Evolutionary conservation across 176 grass and related monocot genomes (phyloP).

Genomic region (Carex littledalei): DNA sequence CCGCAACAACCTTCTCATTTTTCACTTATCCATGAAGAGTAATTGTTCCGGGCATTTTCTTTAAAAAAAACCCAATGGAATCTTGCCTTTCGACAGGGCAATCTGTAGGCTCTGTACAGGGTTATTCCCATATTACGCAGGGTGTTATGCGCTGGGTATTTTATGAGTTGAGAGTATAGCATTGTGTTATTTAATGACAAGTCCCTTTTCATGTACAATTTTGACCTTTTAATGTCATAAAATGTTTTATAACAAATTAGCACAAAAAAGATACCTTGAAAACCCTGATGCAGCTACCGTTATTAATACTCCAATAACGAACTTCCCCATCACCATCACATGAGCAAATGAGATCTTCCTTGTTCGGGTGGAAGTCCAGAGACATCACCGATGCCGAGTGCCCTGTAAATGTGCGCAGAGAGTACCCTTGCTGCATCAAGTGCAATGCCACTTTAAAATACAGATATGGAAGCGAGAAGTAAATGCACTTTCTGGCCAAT

Average conservation of each 20-base stretch:
- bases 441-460: constrained; percentile 12
- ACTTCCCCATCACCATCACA: constrained; percentile 86
- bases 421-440: constrained; percentile 74
- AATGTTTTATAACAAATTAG: not conserved
- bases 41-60: not conserved
- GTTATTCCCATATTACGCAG: not conserved
- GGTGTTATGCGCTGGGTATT: not conserved
- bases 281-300: constrained; percentile 76
- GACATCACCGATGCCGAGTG: constrained; percentile 92
- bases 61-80: not conserved
- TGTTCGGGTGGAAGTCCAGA: constrained; percentile 95
- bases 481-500: not conserved
- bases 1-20: not conserved
- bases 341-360: constrained; percentile 97
- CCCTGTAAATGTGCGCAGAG: constrained; percentile 89
- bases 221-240: not conserved
- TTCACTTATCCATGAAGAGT: not conserved
- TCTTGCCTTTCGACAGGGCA: not conserved
- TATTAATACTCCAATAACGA: constrained; percentile 95
- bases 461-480: not conserved
- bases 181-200: constrained; percentile 16
- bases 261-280: constrained; percentile 55
- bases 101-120: not conserved
- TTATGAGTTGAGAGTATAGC: constrained; percentile 10
- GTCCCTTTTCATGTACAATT: not conserved